Evolutionary conservation across 129 eudicot species (phyloP), one percentile per base, ranked within the genome.

Genomic region (sunflower (Helianthus annuus)): DNA sequence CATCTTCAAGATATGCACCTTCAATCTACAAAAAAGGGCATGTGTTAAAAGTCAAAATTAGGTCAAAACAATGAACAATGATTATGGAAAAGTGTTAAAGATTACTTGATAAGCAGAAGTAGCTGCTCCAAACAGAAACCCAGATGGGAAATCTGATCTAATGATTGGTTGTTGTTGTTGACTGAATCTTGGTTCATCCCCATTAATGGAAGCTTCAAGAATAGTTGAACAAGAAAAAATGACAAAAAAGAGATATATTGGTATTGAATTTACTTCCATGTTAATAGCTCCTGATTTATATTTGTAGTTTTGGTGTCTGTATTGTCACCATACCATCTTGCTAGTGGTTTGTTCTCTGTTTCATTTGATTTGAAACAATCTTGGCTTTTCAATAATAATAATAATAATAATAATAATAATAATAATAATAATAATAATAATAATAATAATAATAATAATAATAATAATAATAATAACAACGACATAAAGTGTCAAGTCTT

Each of bases 1-100:
- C 92, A 94, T 88, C 98, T 80, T 85, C 97, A 79, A 85, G 82
- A 79, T 58, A 79, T 46, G 86, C 97, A 64, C 98, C 98, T 90
- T 89, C 97, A 63, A 90, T 81, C 98, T 93, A 54, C 63, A 70
- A 68, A 66, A 46, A 13, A 1, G 60, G 57, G 68, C 4, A 36
- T 42, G 42, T 32, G 5, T 32, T 61, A 34, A 15, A 27, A 53
- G 42, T 19, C 8, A 45, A 60, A 61, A 46, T 19, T 8, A 5
- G 11, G 24, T 45, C 34, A 64, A 72, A 46, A 7, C 10, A 72
- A 29, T 10, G 12, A 76, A 57, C 19, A 29, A 62, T 22, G 62
- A 10, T 61, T 34, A 48, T 8, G 14, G 32, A 38, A 32, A 55
- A 70, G 24, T 70, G 42, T 52, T 27, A 67, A 48, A 16, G 75